Base-by-base conservation (phyloP, 345 rosid genomes). In the Heritiera fomes region DNA sequence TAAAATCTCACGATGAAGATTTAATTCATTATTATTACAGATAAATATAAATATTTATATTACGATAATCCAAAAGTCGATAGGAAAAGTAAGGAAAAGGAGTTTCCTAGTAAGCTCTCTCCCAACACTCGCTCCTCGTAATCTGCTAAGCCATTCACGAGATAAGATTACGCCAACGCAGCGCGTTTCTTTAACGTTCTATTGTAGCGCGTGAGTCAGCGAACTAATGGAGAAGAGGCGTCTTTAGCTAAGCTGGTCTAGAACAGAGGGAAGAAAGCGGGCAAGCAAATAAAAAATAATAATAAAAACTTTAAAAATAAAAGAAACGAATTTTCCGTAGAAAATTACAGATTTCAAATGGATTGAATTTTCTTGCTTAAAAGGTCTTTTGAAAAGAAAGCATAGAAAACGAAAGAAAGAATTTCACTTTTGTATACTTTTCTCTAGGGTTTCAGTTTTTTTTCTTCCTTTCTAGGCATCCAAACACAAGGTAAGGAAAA, bases 311-410 rank as follows among this genome's bases (percentile, higher is more conserved):
- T 20, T 8, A 28, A 30, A 4, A 62, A 30, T 61, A 30, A 73
- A 18, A 38, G 47, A 50, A 52, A 38, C 73, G 79, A 76, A 65
- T 65, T 76, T 65, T 20, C 73, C 73, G 20, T 15, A 18, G 72
- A 14, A 52, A 52, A 11, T 62, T 62, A 40, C 5, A 34, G 38
- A 1, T 34, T 34, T 34, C 38, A 34, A 34, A 34, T 34, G 38
- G 38, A 34, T 34, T 34, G 38, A 34, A 34, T 1, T 34, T 34
- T 34, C 38, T 34, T 40, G 43, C 43, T 40, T 75, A 49, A 50
- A 64, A n/a, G 15, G 72, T 34, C 2, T 34, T 34, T 34, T 34
- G 38, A 34, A 34, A 34, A 34, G 38, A 62, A 53, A 28, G 81
- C 70, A 41, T 68, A 23, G 2, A 47, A 59, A 71, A 53, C 23